phyloP scores from a whole-genome alignment of 768 basidiomycete genomes.

The Trametes villosa region DNA sequence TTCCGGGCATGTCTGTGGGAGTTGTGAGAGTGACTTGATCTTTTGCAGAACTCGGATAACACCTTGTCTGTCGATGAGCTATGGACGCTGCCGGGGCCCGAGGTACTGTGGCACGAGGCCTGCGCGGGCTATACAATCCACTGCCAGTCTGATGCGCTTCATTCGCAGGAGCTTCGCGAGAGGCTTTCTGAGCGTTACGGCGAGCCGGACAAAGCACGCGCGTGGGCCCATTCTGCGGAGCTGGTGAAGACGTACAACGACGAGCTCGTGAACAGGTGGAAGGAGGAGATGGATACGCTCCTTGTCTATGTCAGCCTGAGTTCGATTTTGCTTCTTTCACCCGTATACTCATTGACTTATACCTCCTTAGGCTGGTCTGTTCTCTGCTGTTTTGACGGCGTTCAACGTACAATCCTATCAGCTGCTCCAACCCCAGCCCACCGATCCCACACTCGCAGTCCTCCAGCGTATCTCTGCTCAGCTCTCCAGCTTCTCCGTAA shows the following conservation, averaged over 20 bases:
- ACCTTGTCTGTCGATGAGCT: background rate
- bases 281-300: slow-evolving; percentile 28
- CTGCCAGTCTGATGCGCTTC: background rate
- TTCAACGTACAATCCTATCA: slow-evolving; percentile 28
- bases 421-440: slow-evolving; percentile 16
- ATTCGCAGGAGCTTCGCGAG: slow-evolving; percentile 7
- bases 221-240: slow-evolving; percentile 12
- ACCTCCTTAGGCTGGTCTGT: slow-evolving; percentile 27
- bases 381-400: slow-evolving; percentile 32
- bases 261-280: slow-evolving; percentile 19
- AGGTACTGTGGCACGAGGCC: background rate
- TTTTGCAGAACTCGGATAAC: background rate
- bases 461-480: slow-evolving; percentile 20
- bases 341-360: background rate
- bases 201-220: slow-evolving; percentile 2
- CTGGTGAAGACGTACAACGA: slow-evolving; percentile 20
- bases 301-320: slow-evolving; percentile 24
- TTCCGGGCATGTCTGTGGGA: background rate
- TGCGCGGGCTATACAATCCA: background rate
- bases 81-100: background rate
- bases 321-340: background rate
- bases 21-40: background rate
- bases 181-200: slow-evolving; percentile 1
- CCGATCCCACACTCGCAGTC: slow-evolving; percentile 4
- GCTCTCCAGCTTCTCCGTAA: slow-evolving; percentile 9